Evolutionary conservation across 345 rosid genomes (phyloP), one percentile per base, ranked within the genome.

Genomic region (Gossypium australe): DNA sequence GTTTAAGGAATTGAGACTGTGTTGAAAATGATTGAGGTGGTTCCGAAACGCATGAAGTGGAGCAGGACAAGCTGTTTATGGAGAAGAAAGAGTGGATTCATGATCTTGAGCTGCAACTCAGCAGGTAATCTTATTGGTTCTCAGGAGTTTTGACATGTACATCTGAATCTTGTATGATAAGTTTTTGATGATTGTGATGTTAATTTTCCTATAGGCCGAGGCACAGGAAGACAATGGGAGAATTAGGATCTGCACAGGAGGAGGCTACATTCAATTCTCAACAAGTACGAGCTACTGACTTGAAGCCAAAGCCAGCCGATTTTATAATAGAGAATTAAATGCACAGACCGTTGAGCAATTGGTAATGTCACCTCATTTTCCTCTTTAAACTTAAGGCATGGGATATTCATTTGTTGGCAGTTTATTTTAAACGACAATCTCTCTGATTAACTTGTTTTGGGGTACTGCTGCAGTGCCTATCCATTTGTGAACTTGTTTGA

Each of bases 251-350:
- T 5, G 96, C 38, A 29, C 6, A 4, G 38, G 38, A 29, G 38
- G 38, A 34, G 38, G 38, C 94, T 11, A 71, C 84, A 57, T 91
- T 86, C 74, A 87, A 90, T 68, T 73, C 88, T 0, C 99, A 95
- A 75, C 86, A 86, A 80, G 85, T 80, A 12, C 85, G 98, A 75
- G 97, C 97, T 29, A 81, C 76, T 78, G 95, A 91, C 81, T 92
- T 89, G 95, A 94, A 91, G 98, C 91, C 41, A 94, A 94, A 86
- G 98, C 98, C 4, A 94, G 98, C 76, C 88, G 97, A 72, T 89
- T 91, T 79, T 94, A 34, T 34, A 88, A 34, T 34, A 88, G 98
- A 76, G 97, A 93, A 76, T 52, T 91, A 66, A 91, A 95, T 80
- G 84, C 88, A 3, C 94, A 93, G 75, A 34, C 95, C 20, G 94